Evolutionary conservation across 2,329 filamentous ascomycete genomes (phyloP).

Genomic region (Ceratocystis ficicola): DNA sequence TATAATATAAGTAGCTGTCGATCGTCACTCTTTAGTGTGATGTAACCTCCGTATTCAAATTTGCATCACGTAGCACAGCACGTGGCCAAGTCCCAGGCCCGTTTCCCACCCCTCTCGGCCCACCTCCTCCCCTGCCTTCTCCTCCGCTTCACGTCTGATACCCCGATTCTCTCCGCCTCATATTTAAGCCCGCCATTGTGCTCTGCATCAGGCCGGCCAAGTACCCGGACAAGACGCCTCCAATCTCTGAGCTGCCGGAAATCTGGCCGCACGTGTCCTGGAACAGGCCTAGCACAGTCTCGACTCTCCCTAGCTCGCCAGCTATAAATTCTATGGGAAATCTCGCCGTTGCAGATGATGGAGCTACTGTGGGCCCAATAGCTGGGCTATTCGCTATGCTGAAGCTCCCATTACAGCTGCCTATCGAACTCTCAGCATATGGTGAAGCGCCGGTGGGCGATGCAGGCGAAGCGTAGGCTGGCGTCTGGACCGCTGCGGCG

Average conservation of each 20-base stretch:
- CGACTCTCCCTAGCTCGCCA: conserved; percentile 36
- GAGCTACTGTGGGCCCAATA: not conserved
- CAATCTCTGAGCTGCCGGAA: conserved; percentile 31
- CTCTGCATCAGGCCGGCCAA: conserved; percentile 35
- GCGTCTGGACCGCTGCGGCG: not conserved
- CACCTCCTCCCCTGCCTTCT: not conserved
- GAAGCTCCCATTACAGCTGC: not conserved
- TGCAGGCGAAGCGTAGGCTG: not conserved
- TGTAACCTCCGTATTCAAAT: not conserved
- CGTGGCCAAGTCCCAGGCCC: not conserved
- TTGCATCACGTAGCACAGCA: not conserved
- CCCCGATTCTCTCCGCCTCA: conserved; percentile 28
- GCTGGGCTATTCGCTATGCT: not conserved
- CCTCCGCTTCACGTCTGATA: not conserved
- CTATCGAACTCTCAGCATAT: not conserved
- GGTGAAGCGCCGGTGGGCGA: not conserved
- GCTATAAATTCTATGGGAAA: conserved; percentile 16
- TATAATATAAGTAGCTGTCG: too few species aligned
- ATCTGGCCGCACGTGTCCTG: conserved; percentile 37
- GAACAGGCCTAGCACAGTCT: conserved; percentile 38
- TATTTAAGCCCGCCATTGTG: conserved; percentile 34
- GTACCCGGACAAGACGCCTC: conserved; percentile 33
- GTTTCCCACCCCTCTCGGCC: not conserved
- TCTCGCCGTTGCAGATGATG: not conserved
- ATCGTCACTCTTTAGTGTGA: not conserved